Evolutionary conservation across 2,329 filamentous ascomycete species (phyloP).

Genomic region (Fusarium nanum): DNA sequence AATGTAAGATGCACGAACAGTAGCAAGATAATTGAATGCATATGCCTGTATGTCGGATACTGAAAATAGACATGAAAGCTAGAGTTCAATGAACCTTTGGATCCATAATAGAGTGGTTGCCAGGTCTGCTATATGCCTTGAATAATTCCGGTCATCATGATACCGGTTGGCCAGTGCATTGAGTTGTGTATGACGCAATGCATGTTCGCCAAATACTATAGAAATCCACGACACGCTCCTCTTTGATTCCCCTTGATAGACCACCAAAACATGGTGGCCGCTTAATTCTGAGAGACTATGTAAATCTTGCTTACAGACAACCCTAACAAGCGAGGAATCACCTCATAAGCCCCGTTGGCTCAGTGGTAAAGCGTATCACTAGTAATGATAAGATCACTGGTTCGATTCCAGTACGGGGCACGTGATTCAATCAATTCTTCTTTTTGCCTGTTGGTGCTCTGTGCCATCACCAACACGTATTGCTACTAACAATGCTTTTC

Average conservation of each 20-base stretch:
- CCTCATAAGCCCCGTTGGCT: slow-evolving; percentile 42
- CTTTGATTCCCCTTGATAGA: not conserved
- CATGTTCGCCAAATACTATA: not conserved
- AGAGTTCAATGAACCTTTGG: not conserved
- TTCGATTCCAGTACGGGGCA: slow-evolving; percentile 43
- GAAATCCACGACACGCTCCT: not conserved
- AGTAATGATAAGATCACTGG: slow-evolving; percentile 44
- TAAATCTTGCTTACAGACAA: rapidly evolving
- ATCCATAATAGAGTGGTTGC: not conserved
- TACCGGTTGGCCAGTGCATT: not conserved
- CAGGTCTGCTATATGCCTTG: not conserved
- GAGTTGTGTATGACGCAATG: not conserved
- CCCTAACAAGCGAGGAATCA: slow-evolving; percentile 11
- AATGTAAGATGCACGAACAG: too few species aligned
- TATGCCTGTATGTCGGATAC: not conserved
- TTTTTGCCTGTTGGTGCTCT: not conserved
- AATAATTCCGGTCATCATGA: not conserved
- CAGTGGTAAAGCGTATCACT: slow-evolving; percentile 46
- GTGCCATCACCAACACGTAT: too few species aligned
- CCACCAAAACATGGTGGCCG: too few species aligned
- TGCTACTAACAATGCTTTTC: too few species aligned
- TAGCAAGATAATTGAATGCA: too few species aligned
- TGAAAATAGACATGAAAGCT: too few species aligned
- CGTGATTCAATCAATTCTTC: not conserved
- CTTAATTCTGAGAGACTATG: not conserved